Conservation (phyloP, 805 yeast genomes). For the Ogataea chonburiensis region DNA sequence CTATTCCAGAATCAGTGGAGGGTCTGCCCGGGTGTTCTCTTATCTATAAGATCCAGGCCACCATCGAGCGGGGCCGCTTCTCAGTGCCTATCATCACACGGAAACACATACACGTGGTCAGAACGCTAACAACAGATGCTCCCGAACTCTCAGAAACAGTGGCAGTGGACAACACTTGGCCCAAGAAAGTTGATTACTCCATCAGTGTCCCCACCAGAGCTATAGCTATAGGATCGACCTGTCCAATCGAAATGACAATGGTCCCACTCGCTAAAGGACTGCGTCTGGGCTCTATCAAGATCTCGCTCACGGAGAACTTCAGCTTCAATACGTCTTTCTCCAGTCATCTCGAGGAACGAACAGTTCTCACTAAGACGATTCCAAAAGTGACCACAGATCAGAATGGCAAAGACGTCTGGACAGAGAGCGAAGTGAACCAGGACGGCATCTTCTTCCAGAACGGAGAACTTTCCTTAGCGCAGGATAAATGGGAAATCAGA, state of each 20-base stretch:
- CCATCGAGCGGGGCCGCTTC: constrained; percentile 80
- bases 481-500: constrained; percentile 74
- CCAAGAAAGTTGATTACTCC: constrained; percentile 85
- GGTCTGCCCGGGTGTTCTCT: constrained; percentile 81
- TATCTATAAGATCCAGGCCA: constrained; percentile 71
- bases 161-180: constrained; percentile 95
- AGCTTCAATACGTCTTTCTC: constrained; percentile 55
- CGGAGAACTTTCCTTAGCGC: constrained; percentile 32
- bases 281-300: constrained; percentile 67
- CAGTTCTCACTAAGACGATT: constrained; percentile 48
- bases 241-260: constrained; percentile 66
- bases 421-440: constrained; percentile 31
- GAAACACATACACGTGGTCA: constrained; percentile 73
- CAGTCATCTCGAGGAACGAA: constrained; percentile 62
- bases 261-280: constrained; percentile 84
- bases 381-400: constrained; percentile 38
- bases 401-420: constrained; percentile 44
- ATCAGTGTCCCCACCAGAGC: constrained; percentile 86
- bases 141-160: constrained; percentile 87
- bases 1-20: constrained; percentile 82
- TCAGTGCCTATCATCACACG: constrained; percentile 61
- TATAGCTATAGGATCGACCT: constrained; percentile 80
- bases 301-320: constrained; percentile 66
- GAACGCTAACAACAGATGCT: constrained; percentile 86
- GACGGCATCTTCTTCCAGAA: constrained; percentile 41